Percentiles rank a stretch among this genome's conserved stretches.
These are phyloP conservation scores for Leptographium wingfieldii DNA, from an alignment of 2,329 filamentous ascomycete species.

Conservation along the genomic window DNA sequence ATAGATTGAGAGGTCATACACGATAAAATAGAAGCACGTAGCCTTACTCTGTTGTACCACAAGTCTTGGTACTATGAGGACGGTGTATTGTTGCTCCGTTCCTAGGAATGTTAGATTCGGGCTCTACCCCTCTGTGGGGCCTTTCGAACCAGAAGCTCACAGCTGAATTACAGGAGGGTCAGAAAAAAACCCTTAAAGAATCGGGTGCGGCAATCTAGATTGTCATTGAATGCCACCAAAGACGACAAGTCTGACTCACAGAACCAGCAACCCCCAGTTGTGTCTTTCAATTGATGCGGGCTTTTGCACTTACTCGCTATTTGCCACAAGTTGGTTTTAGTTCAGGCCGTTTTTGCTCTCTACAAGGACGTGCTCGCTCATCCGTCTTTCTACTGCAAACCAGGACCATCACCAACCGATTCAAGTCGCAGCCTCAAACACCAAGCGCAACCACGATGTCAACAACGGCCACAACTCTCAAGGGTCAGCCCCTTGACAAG, in stretches of 20 bases:
- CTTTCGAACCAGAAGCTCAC: not conserved
- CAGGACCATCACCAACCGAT: not conserved
- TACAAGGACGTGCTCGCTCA: not conserved
- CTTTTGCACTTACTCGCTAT: constrained; percentile 1
- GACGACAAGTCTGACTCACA: not conserved
- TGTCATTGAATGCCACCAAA: not conserved
- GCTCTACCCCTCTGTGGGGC: not conserved
- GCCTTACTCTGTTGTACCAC: too few relatives aligned
- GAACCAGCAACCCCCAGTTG: not conserved
- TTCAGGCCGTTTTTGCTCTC: not conserved
- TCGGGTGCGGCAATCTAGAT: too few relatives aligned
- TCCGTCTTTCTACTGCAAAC: not conserved
- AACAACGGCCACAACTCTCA: constrained; percentile 53
- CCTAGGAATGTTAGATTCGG: not conserved
- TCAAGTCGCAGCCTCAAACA: not conserved
- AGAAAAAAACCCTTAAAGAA: not conserved
- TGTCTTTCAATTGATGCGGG: constrained; percentile 10
- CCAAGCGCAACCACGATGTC: constrained; percentile 4
- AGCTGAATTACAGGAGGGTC: not conserved
- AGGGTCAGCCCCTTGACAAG: constrained; percentile 82
- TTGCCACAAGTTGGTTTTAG: constrained; percentile 7
- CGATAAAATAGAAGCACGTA: not conserved
- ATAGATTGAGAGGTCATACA: not conserved
- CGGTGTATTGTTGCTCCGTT: not conserved
- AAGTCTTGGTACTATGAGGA: too few relatives aligned